phyloP scores from a whole-genome alignment of 176 grass and related monocot species.

The Miscanthus lutarioriparius region DNA sequence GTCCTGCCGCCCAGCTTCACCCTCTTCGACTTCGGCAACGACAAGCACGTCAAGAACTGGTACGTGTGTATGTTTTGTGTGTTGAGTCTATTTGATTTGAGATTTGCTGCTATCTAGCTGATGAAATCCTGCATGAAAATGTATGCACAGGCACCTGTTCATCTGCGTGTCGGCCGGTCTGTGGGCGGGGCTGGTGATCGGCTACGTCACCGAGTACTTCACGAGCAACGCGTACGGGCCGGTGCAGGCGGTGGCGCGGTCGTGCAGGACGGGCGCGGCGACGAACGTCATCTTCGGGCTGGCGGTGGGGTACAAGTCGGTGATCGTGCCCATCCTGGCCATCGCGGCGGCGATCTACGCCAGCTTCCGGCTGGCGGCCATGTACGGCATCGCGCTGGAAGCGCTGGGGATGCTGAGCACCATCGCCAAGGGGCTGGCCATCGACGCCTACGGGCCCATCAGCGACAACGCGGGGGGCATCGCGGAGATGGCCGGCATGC shows the following conservation, averaged over 20 bases:
- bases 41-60: slow-evolving; percentile 64
- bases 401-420: slow-evolving; percentile 92
- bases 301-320: slow-evolving; percentile 76
- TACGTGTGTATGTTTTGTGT: too few relatives aligned
- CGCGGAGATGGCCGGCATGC: slow-evolving; percentile 82
- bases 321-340: slow-evolving; percentile 67
- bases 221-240: slow-evolving; percentile 76
- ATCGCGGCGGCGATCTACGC: slow-evolving; percentile 59
- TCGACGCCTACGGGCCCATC: slow-evolving; percentile 80
- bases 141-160: slow-evolving; percentile 80
- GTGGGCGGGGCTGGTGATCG: slow-evolving; percentile 69
- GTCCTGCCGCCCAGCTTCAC: slow-evolving; percentile 55
- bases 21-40: slow-evolving; percentile 61
- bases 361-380: slow-evolving; percentile 62
- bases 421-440: slow-evolving; percentile 61
- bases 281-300: slow-evolving; percentile 89
- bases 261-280: slow-evolving; percentile 79
- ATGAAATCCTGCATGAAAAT: too few relatives aligned
- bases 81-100: too few relatives aligned
- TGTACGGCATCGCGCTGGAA: slow-evolving; percentile 71
- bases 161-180: slow-evolving; percentile 55
- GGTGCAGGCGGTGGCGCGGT: slow-evolving; percentile 59
- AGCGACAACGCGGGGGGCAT: slow-evolving; percentile 90
- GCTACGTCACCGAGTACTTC: slow-evolving; percentile 76
- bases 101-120: too few relatives aligned